Evolutionary conservation across 371 early-diverging fungal genomes (phyloP).

Genomic region (Mycotypha africana): DNA sequence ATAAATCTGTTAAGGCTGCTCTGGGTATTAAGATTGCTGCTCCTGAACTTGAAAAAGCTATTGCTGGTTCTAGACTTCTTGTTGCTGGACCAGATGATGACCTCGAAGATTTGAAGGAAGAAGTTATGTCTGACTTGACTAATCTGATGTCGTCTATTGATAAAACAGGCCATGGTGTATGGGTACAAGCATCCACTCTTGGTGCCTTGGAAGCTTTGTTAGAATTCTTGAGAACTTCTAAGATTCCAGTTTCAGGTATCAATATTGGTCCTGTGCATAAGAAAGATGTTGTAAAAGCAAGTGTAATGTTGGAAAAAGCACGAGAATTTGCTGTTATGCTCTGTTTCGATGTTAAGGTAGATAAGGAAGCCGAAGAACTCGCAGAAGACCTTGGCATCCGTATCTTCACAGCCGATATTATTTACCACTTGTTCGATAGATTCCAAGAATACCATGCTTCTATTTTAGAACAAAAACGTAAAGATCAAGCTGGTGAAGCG

Average conservation of each 20-base stretch:
- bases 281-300: slow-evolving; percentile 95
- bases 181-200: slow-evolving; percentile 98
- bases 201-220: slow-evolving; percentile 99
- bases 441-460: slow-evolving; percentile 83
- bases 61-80: slow-evolving; percentile 97
- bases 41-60: slow-evolving; percentile 95
- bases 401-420: slow-evolving; percentile 98
- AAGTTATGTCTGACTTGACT: slow-evolving; percentile 89
- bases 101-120: slow-evolving; percentile 91
- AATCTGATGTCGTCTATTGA: slow-evolving; percentile 77
- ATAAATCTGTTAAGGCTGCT: slow-evolving; percentile 97
- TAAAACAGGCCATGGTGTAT: slow-evolving; percentile 93
- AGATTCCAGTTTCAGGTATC: slow-evolving; percentile 97
- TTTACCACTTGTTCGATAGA: slow-evolving; percentile 98
- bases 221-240: slow-evolving; percentile 88
- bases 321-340: slow-evolving; percentile 93
- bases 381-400: slow-evolving; percentile 93
- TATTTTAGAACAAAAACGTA: slow-evolving; percentile 80
- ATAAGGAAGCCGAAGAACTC: slow-evolving; percentile 92
- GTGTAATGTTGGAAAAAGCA: slow-evolving; percentile 90
- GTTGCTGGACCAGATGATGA: slow-evolving; percentile 96
- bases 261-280: slow-evolving; percentile 99
- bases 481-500: slow-evolving; percentile 84
- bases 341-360: slow-evolving; percentile 99
- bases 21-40: slow-evolving; percentile 98